A percentile compares a stretch with the other conserved stretches of the same genome.
These are phyloP conservation scores for Metschnikowia kofuensis DNA, from an alignment of 805 yeast species.

Conservation along the genomic window DNA sequence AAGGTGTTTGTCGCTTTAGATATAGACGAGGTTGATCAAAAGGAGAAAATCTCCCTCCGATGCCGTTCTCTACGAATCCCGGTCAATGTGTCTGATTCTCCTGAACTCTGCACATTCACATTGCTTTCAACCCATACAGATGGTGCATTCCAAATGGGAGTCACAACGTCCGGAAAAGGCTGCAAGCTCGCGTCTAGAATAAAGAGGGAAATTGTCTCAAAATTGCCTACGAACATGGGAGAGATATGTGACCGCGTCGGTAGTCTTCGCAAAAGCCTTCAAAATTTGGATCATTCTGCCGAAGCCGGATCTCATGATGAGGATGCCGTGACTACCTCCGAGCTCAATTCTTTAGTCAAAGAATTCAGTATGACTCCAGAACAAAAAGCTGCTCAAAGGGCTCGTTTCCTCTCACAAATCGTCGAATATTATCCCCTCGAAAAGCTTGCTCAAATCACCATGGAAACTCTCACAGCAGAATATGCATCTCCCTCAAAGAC, in stretches of 20 bases:
- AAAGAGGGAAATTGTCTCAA: conserved; percentile 64
- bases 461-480: conserved; percentile 53
- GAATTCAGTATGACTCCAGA: conserved; percentile 56
- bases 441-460: conserved; percentile 55
- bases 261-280: conserved; percentile 52
- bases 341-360: conserved; percentile 58
- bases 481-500: conserved; percentile 20
- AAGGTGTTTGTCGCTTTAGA: conserved; percentile 64
- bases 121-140: conserved; percentile 66
- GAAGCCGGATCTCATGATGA: conserved; percentile 61
- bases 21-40: conserved; percentile 24
- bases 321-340: conserved; percentile 60
- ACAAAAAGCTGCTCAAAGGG: conserved; percentile 53
- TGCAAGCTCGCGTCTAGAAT: conserved; percentile 81
- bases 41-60: conserved; percentile 40
- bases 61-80: conserved; percentile 74
- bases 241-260: conserved; percentile 70
- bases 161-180: conserved; percentile 86
- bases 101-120: conserved; percentile 72
- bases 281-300: conserved; percentile 43
- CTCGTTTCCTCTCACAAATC: conserved; percentile 84
- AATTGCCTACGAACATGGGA: conserved; percentile 69
- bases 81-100: conserved; percentile 71
- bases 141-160: conserved; percentile 77
- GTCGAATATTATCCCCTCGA: conserved; percentile 86